Evolutionary conservation across 2,329 filamentous ascomycete species (phyloP).

Genomic region (Aureobasidium sp.): DNA sequence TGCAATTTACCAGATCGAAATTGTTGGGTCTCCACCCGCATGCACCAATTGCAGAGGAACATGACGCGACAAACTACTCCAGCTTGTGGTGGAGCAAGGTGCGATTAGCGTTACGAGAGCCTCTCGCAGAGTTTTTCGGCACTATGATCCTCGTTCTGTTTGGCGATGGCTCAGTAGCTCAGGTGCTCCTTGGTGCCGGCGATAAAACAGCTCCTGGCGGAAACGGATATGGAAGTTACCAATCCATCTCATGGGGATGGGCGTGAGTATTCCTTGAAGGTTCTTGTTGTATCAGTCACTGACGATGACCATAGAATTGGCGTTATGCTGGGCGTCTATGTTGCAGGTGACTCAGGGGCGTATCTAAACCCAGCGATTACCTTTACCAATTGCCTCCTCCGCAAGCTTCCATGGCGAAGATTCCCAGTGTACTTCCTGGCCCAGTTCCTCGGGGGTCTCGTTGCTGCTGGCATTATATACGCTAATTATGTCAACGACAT

Average conservation of each 20-base stretch:
- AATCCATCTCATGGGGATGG: constrained; percentile 36
- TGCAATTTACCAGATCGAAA: constrained; percentile 11
- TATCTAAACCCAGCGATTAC: constrained; percentile 63
- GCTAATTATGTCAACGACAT: constrained; percentile 51
- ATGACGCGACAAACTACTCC: constrained; percentile 28
- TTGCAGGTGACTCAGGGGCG: constrained; percentile 55
- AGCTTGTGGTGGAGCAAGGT: constrained; percentile 31
- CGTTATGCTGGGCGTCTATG: constrained; percentile 49
- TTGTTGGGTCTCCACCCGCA: constrained; percentile 30
- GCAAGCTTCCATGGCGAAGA: constrained; percentile 59
- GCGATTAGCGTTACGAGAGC: constrained; percentile 31
- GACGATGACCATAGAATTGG: constrained; percentile 16
- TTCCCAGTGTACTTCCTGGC: constrained; percentile 60
- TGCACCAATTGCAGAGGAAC: constrained; percentile 34
- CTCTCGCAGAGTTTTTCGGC: constrained; percentile 38
- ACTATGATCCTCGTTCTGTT: constrained; percentile 35
- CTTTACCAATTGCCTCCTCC: constrained; percentile 59
- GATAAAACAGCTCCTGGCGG: constrained; percentile 33
- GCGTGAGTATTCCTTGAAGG: background rate
- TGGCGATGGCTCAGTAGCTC: constrained; percentile 36
- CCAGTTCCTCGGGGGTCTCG: constrained; percentile 60
- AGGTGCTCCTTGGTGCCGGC: constrained; percentile 31
- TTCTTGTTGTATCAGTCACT: too few relatives aligned
- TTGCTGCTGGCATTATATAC: constrained; percentile 40
- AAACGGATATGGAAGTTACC: constrained; percentile 34